These are phyloP conservation scores for Xerocomus alliaceus DNA, from an alignment of 1,284 basidiomycete genomes.

Conservation along the genomic window DNA sequence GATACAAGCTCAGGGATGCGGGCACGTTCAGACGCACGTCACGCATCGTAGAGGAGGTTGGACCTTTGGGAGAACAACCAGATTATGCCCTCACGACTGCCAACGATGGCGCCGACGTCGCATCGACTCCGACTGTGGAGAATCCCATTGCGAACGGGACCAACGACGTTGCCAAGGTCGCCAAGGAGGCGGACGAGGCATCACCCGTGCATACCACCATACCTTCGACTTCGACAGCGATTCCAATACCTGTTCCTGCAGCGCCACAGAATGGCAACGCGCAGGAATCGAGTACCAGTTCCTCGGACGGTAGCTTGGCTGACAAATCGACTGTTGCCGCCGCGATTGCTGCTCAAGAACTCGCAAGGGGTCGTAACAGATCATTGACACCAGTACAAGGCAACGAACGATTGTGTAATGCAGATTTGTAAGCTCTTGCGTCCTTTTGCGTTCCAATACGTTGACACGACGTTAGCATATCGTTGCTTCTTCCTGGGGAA, in stretches of 20 bases:
- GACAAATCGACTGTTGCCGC: conserved; percentile 48
- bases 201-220: neutral
- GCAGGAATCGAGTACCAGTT: conserved; percentile 50
- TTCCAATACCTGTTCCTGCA: conserved; percentile 43
- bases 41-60: conserved; percentile 40
- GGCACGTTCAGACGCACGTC: conserved; percentile 25
- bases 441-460: neutral
- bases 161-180: conserved; percentile 3
- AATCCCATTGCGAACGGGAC: neutral
- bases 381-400: conserved; percentile 64
- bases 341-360: conserved; percentile 25
- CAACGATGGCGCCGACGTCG: neutral
- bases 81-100: conserved; percentile 32
- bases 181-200: conserved; percentile 17
- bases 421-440: conserved; percentile 49
- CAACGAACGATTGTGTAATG: conserved; percentile 47
- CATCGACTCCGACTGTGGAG: neutral
- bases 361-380: conserved; percentile 56
- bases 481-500: conserved; percentile 54
- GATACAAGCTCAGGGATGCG: conserved; percentile 28
- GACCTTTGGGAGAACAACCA: conserved; percentile 46
- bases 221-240: conserved; percentile 14
- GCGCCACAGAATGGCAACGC: conserved; percentile 1
- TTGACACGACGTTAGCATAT: conserved; percentile 43
- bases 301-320: conserved; percentile 56